Conservation (phyloP, 345 rosid genomes). For the Melaleuca alternifolia region DNA sequence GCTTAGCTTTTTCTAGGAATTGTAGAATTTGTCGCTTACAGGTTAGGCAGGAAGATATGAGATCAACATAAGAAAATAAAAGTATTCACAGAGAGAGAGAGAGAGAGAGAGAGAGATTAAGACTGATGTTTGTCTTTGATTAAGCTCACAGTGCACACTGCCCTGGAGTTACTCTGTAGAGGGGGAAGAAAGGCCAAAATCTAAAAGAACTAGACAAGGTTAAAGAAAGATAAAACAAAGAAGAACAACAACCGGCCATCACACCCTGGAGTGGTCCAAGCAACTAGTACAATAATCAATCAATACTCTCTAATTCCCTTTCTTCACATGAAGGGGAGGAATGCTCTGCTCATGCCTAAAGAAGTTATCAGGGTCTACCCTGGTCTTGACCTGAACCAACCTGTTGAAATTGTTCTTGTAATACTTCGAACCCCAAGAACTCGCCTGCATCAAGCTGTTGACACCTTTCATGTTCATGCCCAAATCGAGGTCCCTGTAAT, state of each 20-base stretch:
- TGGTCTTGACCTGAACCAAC: constrained; percentile 35
- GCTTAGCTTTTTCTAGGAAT: background rate
- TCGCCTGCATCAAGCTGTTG: constrained; percentile 22
- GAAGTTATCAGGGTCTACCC: constrained; percentile 47
- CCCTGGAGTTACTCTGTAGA: background rate
- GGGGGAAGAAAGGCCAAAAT: background rate
- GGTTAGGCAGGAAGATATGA: background rate
- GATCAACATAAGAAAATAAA: background rate
- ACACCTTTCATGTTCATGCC: constrained; percentile 25
- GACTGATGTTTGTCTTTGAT: background rate
- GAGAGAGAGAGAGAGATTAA: background rate
- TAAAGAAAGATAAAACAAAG: background rate
- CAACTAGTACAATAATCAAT: background rate
- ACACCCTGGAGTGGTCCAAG: background rate
- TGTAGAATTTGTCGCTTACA: background rate
- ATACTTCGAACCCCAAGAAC: constrained; percentile 38
- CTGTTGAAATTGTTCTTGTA: constrained; percentile 41
- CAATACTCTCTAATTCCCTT: background rate
- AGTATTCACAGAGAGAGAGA: background rate
- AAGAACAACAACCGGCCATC: background rate
- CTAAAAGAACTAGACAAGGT: background rate
- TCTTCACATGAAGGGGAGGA: constrained; percentile 10
- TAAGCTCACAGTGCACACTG: background rate
- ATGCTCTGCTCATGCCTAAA: constrained; percentile 61
- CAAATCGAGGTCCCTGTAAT: constrained; percentile 53